These are phyloP conservation scores for Protostelium mycophagum DNA, from an alignment of 78 protist genomes.

Conservation along the genomic window DNA sequence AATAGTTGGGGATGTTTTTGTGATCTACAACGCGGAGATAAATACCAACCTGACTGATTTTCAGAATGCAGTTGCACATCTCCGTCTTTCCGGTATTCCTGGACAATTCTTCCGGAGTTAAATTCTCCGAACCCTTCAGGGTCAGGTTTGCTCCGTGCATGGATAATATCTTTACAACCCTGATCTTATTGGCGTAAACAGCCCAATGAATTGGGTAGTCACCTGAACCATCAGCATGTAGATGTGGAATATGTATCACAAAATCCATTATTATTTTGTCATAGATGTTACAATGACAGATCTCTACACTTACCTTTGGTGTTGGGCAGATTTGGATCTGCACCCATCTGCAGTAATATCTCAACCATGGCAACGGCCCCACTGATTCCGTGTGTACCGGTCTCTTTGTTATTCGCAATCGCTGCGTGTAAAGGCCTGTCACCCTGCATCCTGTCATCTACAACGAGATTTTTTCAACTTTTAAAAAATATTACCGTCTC, in stretches of 20 bases:
- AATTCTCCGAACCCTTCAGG: background rate
- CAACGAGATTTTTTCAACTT: too few species aligned
- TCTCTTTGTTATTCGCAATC: background rate
- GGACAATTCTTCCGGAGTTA: background rate
- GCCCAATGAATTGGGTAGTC: background rate
- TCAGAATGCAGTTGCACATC: background rate
- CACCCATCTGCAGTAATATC: background rate
- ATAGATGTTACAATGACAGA: too few species aligned
- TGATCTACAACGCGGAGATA: background rate
- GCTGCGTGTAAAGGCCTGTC: background rate
- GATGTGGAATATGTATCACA: background rate
- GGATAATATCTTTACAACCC: background rate
- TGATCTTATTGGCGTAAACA: background rate
- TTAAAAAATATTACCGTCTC: too few species aligned
- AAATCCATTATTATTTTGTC: too few species aligned
- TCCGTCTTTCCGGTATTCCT: background rate
- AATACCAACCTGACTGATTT: background rate
- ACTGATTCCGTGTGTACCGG: background rate
- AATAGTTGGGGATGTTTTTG: too few species aligned
- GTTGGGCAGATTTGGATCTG: background rate
- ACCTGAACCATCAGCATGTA: background rate
- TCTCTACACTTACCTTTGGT: background rate
- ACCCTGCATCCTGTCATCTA: too few species aligned
- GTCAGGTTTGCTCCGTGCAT: background rate
- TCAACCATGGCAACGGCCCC: background rate